Evolutionary conservation across 768 basidiomycete genomes (phyloP), one percentile per base, ranked within the genome.

Genomic region (Mycena rebaudengoi): DNA sequence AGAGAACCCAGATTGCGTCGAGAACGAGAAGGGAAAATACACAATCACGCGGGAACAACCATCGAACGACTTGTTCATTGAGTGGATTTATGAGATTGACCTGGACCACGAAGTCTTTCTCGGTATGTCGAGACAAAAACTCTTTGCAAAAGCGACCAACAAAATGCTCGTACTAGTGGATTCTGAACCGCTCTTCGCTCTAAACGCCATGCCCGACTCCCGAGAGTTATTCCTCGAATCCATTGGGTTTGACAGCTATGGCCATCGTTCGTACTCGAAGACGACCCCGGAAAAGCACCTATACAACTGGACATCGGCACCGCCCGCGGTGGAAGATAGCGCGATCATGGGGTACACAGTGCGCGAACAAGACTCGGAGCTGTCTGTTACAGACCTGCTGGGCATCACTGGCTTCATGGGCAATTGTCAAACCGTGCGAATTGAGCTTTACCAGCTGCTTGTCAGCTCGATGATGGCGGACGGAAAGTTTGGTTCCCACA

Each of bases 21-120:
- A 33, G 21, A 37, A 29, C 12, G 25, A 39, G 18, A 23, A 29
- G 2, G 40, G 39, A 29, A 23, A 43, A 0, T 43, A 49, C 40
- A 16, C 16, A 13, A 58, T 69, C 14, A 35, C 26, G 5, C 13
- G 44, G 16, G 30, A 43, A 20, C 62, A 41, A 18, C 70, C 70
- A 1, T 3, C 13, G 4, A 69, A 73, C 40, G 69, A 71, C 41
- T 18, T 69, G 7, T 53, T 66, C 50, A 74, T 73, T 44, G 71
- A 76, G 44, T 76, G 73, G 71, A 51, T 70, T 14, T 77, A 76
- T 43, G 65, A 66, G 44, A 69, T 77, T 32, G 73, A 77, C 40
- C 53, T 76, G 25, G 75, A 77, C 60, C 62, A 72, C 30, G 64
- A 68, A 23, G 69, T 71, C 14, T 77, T 76, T 44, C 61, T 69